Conservation (phyloP, 2,329 filamentous ascomycete genomes). For the Myriosclerotinia scirpicola region DNA sequence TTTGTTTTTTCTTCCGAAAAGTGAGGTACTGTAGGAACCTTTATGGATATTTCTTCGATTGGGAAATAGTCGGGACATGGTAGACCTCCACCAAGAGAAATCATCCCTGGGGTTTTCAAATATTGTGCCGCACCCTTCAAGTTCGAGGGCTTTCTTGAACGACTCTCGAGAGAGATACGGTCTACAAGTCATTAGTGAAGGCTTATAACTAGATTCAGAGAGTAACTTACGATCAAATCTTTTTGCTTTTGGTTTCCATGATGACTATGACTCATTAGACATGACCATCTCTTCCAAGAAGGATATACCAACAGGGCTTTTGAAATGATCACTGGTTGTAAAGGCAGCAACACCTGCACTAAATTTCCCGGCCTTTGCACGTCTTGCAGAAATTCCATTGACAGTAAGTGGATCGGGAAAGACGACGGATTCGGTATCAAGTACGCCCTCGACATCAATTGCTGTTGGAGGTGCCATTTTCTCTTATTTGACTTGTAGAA, state of each 20-base stretch:
- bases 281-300: background rate
- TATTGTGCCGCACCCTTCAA: constrained; percentile 44
- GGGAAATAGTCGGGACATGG: constrained; percentile 91
- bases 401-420: constrained; percentile 53
- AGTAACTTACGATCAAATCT: constrained; percentile 75
- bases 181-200: constrained; percentile 35
- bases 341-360: constrained; percentile 74
- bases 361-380: constrained; percentile 70
- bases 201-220: constrained; percentile 26
- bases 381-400: constrained; percentile 64
- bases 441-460: constrained; percentile 42
- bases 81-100: constrained; percentile 89
- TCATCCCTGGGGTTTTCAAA: constrained; percentile 73
- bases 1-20: constrained; percentile 70
- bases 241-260: constrained; percentile 72
- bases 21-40: constrained; percentile 65
- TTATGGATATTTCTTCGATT: constrained; percentile 75
- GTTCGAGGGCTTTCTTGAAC: constrained; percentile 62
- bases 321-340: constrained; percentile 80
- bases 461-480: constrained; percentile 47
- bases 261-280: constrained; percentile 43
- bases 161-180: constrained; percentile 63
- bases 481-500: background rate
- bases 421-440: constrained; percentile 45
- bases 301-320: constrained; percentile 58